Base-by-base conservation (phyloP, 2,329 filamentous ascomycete genomes). In the Ceratocystis cacaofunesta region DNA sequence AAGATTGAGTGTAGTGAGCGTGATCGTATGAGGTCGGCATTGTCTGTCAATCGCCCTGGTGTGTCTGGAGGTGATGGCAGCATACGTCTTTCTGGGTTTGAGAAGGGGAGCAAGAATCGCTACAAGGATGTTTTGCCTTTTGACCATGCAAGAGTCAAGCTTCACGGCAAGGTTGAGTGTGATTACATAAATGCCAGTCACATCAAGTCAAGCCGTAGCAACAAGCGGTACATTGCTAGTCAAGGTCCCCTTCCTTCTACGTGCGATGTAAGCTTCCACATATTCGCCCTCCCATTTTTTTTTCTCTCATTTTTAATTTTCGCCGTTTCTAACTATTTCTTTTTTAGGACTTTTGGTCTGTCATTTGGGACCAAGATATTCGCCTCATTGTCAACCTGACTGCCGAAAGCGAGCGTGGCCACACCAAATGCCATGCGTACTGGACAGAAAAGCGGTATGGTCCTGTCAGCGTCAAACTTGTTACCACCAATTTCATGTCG, bases 81-180 rank as follows among this genome's bases (percentile, higher is more conserved):
- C 30, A 83, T 95, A 6, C 87, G 90, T 70, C 85, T 99, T 63
- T 94, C 89, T 0, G 94, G 94, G 6, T 88, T 99, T 36, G 94
- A 99, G 72, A 94, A 96, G 74, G 94, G 94, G 6, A 85, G 81
- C 19, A 97, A 97, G 78, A 99, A 99, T 71, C 84, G 94, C 7
- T 99, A 99, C 78, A 97, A 96, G 77, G 95, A 96, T 70, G 96
- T 97, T 65, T 86, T 95, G 76, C 94, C 94, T 0, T 99, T 95
- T 73, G 92, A 97, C 72, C 94, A 99, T 74, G 86, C 90, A 2
- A 81, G 94, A 67, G 94, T 99, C 64, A 90, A 84, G 69, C 76
- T 99, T 60, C 81, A 88, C 69, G 83, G 84, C 52, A 83, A 87
- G 44, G 77, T 82, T 0, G 77, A 81, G 25, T 96, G 92, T 74